A percentile compares a stretch with the other conserved stretches of the same genome.
Conservation (phyloP, 257 asterid species). For the Anisodus acutangulus region DNA sequence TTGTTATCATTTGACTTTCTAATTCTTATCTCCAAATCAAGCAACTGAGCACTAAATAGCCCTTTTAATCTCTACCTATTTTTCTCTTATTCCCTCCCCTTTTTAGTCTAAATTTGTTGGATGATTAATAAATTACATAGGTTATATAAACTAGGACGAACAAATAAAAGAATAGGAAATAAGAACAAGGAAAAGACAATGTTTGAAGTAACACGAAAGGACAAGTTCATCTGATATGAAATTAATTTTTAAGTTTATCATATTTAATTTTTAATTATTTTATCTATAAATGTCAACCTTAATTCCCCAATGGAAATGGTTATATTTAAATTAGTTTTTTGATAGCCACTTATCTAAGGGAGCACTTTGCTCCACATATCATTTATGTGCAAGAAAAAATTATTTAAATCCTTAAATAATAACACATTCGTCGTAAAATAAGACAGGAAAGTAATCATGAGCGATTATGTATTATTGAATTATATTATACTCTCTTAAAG, state of each 20-base stretch:
- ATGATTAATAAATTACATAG: neutral
- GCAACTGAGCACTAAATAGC: neutral
- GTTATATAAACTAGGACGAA: neutral
- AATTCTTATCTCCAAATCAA: slow-evolving; percentile 12
- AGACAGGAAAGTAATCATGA: neutral
- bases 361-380: no score
- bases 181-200: neutral
- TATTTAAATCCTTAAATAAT: neutral
- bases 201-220: no score
- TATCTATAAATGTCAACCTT: no score
- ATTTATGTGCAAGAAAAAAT: neutral
- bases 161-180: neutral
- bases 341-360: no score
- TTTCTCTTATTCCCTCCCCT: neutral
- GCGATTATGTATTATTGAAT: neutral
- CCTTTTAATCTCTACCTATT: neutral
- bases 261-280: no score
- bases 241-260: no score
- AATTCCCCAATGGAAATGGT: no score
- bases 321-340: no score
- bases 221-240: no score
- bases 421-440: neutral
- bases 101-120: neutral
- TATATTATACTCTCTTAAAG: neutral
- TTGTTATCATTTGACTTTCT: slow-evolving; percentile 8